A percentile compares a stretch with the other conserved stretches of the same genome.
These are phyloP conservation scores for Fonsecaea monophora DNA, from an alignment of 2,329 filamentous ascomycete genomes.

Conservation along the genomic window DNA sequence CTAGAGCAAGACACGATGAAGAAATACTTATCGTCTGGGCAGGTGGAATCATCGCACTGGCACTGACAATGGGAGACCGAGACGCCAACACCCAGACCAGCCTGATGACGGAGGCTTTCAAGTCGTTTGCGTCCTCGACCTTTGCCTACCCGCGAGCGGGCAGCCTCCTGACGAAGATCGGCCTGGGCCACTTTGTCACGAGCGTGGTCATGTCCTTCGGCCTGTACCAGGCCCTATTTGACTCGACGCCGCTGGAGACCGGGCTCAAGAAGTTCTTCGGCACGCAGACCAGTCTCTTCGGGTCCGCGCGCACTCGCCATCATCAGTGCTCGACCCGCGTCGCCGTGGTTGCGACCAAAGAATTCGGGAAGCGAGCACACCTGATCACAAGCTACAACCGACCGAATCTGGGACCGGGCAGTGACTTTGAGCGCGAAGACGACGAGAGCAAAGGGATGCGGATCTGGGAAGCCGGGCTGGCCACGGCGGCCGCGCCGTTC, in stretches of 20 bases:
- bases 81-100: conserved; percentile 12
- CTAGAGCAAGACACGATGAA: neutral
- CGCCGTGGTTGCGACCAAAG: conserved; percentile 15
- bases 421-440: conserved; percentile 21
- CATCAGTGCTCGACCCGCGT: conserved; percentile 20
- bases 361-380: conserved; percentile 13
- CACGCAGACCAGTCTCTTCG: conserved; percentile 12
- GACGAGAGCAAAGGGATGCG: conserved; percentile 16
- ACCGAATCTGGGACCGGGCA: neutral
- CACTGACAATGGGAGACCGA: conserved; percentile 10
- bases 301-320: conserved; percentile 19
- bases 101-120: conserved; percentile 9
- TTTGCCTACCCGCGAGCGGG: conserved; percentile 8
- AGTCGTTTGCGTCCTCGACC: conserved; percentile 8
- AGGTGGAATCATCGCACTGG: conserved; percentile 16
- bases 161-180: conserved; percentile 2
- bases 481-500: conserved; percentile 13
- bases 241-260: conserved; percentile 3
- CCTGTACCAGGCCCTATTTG: conserved; percentile 15
- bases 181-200: conserved; percentile 18
- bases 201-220: conserved; percentile 22
- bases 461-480: conserved; percentile 18
- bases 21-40: neutral
- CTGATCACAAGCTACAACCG: conserved; percentile 22
- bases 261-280: conserved; percentile 14